These are phyloP conservation scores for Cytospora chrysosperma DNA, from an alignment of 2,329 filamentous ascomycete genomes.

Conservation along the genomic window DNA sequence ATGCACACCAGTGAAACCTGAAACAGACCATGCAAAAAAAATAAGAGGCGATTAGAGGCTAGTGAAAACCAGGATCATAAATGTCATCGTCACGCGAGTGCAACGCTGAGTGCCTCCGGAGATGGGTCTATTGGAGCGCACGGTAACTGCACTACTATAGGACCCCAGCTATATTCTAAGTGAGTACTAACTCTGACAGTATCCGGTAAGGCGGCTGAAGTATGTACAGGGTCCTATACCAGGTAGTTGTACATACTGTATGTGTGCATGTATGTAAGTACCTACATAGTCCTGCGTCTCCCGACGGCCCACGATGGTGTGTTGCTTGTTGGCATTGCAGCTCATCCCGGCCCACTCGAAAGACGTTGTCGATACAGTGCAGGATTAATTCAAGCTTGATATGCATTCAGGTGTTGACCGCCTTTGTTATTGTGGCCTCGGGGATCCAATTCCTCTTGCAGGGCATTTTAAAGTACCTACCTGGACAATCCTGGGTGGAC, in stretches of 20 bases:
- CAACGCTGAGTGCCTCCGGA: background rate
- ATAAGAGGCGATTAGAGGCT: background rate
- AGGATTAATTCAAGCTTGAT: conserved; percentile 8
- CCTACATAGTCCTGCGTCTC: background rate
- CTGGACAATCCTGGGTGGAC: background rate
- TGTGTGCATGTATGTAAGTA: too few species aligned
- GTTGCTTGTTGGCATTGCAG: conserved; percentile 20
- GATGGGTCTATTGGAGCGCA: background rate
- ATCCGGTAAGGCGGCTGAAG: background rate
- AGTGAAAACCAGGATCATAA: background rate
- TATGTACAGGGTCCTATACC: background rate
- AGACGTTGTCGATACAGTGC: conserved; percentile 5
- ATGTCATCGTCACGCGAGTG: background rate
- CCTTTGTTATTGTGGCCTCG: conserved; percentile 3
- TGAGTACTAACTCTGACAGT: background rate
- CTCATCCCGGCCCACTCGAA: conserved; percentile 16
- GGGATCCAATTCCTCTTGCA: background rate
- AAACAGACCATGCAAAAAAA: background rate
- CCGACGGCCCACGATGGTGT: conserved; percentile 5
- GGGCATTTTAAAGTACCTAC: background rate
- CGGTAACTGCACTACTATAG: background rate
- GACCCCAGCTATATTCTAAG: too few species aligned
- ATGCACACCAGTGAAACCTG: background rate
- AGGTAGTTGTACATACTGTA: too few species aligned
- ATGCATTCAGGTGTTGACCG: conserved; percentile 4